A percentile compares a stretch with the other conserved stretches of the same genome.
phyloP scores from a whole-genome alignment of 805 yeast genomes.

The Zygotorulaspora chibaensis region DNA sequence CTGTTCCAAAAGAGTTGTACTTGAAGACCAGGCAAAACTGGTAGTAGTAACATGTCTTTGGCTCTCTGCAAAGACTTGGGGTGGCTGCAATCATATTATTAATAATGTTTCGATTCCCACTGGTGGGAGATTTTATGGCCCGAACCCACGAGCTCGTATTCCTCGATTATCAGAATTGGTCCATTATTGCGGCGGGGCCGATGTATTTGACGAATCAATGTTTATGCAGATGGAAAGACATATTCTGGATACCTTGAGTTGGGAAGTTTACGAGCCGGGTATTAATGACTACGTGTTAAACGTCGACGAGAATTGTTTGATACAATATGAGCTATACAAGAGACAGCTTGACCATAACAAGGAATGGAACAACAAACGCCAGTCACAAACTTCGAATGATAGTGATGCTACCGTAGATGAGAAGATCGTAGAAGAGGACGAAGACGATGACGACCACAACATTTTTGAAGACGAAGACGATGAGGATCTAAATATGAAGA shows the following conservation, averaged over 20 bases:
- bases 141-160: slow-evolving; percentile 68
- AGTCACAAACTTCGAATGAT: slow-evolving; percentile 23
- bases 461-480: slow-evolving; percentile 25
- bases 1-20: slow-evolving; percentile 80
- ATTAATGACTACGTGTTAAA: slow-evolving; percentile 45
- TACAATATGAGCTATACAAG: slow-evolving; percentile 36
- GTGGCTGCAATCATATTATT: slow-evolving; percentile 66
- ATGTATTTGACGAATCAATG: slow-evolving; percentile 56
- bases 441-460: slow-evolving; percentile 22
- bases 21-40: slow-evolving; percentile 81
- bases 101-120: slow-evolving; percentile 45
- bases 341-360: slow-evolving; percentile 30
- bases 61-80: slow-evolving; percentile 84
- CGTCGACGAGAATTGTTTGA: slow-evolving; percentile 42
- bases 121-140: slow-evolving; percentile 62
- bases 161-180: slow-evolving; percentile 72
- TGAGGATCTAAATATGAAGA: slow-evolving; percentile 30
- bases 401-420: slow-evolving; percentile 29
- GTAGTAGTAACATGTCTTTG: slow-evolving; percentile 90
- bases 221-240: slow-evolving; percentile 76
- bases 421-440: slow-evolving; percentile 15
- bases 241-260: slow-evolving; percentile 63
- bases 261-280: slow-evolving; percentile 67
- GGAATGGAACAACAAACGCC: slow-evolving; percentile 21
- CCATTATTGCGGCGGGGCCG: slow-evolving; percentile 61